These are phyloP conservation scores for Mortierella sp. DNA, from an alignment of 371 early-diverging fungal genomes.

Conservation along the genomic window DNA sequence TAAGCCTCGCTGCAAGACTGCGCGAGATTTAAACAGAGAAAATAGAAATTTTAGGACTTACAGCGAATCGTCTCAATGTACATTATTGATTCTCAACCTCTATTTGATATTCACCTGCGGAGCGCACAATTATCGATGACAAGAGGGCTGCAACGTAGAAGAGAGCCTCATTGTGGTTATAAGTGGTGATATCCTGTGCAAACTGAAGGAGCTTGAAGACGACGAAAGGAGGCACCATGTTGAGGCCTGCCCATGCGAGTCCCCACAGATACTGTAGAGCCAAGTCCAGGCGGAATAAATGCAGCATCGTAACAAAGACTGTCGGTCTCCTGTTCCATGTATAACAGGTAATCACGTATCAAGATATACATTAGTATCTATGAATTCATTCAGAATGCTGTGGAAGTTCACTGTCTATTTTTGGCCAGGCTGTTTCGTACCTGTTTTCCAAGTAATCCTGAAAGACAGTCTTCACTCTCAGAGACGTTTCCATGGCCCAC, in stretches of 20 bases:
- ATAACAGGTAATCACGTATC: too few species aligned
- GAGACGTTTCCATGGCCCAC: constrained; percentile 41
- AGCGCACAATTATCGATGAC: constrained; percentile 26
- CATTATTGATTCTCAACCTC: neutral
- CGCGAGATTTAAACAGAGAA: neutral
- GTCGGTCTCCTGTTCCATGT: constrained; percentile 18
- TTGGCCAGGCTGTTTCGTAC: too few species aligned
- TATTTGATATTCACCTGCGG: constrained; percentile 23
- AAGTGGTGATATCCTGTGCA: constrained; percentile 36
- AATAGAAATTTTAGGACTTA: neutral
- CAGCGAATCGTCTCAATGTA: neutral
- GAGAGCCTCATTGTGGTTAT: constrained; percentile 49
- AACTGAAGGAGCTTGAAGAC: constrained; percentile 41
- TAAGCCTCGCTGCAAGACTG: constrained; percentile 50
- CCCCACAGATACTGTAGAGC: constrained; percentile 44
- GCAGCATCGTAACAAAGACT: constrained; percentile 48
- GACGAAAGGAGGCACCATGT: constrained; percentile 47
- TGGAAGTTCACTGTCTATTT: too few species aligned
- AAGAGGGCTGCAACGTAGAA: constrained; percentile 35
- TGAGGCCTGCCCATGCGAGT: constrained; percentile 30
- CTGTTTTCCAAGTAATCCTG: constrained; percentile 43
- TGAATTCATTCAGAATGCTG: too few species aligned
- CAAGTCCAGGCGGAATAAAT: constrained; percentile 34
- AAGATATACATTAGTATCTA: too few species aligned
- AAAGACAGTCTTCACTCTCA: constrained; percentile 40